Evolutionary conservation across 345 rosid genomes (phyloP).

Genomic region (Sonneratia alba): DNA sequence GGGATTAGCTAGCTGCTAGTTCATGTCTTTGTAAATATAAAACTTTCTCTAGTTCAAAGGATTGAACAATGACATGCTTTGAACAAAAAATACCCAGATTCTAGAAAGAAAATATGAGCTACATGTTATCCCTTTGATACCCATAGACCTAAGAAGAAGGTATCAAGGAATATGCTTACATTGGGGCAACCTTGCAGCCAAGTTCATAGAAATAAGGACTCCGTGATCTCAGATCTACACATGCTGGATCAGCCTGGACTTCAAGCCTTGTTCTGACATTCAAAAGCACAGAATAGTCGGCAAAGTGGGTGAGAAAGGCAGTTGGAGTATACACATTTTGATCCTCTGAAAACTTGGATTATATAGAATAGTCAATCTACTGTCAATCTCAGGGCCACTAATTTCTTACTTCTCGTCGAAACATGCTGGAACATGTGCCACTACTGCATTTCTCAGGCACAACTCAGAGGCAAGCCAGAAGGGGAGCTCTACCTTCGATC

Average conservation of each 20-base stretch:
- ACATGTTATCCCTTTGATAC: neutral
- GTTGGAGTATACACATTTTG: neutral
- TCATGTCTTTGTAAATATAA: neutral
- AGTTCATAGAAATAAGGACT: conserved; percentile 71
- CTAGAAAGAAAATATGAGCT: neutral
- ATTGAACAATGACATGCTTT: neutral
- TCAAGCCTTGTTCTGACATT: conserved; percentile 59
- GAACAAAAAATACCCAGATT: neutral
- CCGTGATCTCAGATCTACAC: conserved; percentile 74
- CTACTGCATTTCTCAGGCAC: conserved; percentile 50
- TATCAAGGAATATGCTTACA: conserved; percentile 38
- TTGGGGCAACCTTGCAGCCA: conserved; percentile 75
- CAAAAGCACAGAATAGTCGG: neutral
- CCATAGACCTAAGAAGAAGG: neutral
- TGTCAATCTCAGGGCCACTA: neutral
- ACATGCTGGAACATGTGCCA: conserved; percentile 57
- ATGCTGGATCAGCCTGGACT: conserved; percentile 81
- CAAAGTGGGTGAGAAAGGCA: neutral
- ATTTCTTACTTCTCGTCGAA: conserved; percentile 58
- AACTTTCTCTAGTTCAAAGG: neutral
- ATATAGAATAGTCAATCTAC: neutral
- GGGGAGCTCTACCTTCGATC: conserved; percentile 65
- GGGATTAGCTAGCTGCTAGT: neutral
- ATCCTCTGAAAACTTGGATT: neutral
- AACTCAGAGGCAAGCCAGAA: conserved; percentile 82